Evolutionary conservation across 2,329 filamentous ascomycete genomes (phyloP).

Genomic region (Neodidymelliopsis sp.): DNA sequence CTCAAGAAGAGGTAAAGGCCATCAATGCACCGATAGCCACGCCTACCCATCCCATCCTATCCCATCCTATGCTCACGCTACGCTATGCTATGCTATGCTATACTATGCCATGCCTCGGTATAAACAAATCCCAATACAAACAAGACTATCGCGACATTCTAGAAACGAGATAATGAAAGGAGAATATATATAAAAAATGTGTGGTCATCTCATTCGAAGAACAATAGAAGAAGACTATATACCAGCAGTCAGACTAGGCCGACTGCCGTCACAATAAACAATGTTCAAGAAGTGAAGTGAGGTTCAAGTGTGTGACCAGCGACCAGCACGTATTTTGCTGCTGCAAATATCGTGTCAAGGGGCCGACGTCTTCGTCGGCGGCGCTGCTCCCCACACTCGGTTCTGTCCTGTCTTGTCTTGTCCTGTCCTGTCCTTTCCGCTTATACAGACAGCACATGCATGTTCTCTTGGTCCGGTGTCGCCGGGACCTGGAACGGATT

Average conservation of each 20-base stretch:
- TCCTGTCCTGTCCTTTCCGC: neutral
- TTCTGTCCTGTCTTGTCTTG: constrained; percentile 3
- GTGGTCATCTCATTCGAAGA: constrained; percentile 1
- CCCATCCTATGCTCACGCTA: constrained; percentile 7
- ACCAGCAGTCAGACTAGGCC: constrained; percentile 23
- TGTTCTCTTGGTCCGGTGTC: constrained; percentile 43
- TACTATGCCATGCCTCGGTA: constrained; percentile 7
- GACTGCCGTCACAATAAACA: constrained; percentile 18
- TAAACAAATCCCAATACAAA: neutral
- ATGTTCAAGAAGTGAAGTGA: constrained; percentile 21
- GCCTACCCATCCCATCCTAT: neutral
- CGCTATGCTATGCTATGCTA: neutral
- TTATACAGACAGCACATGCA: constrained; percentile 56
- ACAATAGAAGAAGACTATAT: constrained; percentile 24
- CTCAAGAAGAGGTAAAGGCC: constrained; percentile 3
- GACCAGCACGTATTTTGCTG: constrained; percentile 45
- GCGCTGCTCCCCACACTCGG: constrained; percentile 51
- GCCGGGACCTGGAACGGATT: constrained; percentile 37
- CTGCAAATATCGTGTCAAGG: constrained; percentile 37
- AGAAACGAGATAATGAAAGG: neutral
- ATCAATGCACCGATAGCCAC: constrained; percentile 3
- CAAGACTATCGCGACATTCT: neutral
- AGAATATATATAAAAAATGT: neutral
- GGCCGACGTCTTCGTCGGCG: constrained; percentile 43
- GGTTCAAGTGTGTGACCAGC: constrained; percentile 40